Base-by-base conservation (phyloP, 1,284 basidiomycete species). In the Bondarzewia mesenterica region DNA sequence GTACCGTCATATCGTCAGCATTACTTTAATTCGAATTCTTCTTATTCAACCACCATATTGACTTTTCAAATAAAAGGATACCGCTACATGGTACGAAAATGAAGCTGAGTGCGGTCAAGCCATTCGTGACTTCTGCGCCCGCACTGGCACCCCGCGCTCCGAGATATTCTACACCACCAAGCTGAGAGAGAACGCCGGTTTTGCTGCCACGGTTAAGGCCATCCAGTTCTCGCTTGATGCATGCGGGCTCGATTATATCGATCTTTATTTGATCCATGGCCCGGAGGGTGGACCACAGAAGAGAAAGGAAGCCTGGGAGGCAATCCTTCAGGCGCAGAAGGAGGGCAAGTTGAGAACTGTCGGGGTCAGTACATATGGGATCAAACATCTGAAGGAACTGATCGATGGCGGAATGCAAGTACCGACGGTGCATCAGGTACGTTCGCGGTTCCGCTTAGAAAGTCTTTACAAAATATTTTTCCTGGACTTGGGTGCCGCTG, bases 151-250 rank as follows among this genome's bases (percentile, higher is more conserved):
- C 8, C 71, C 74, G 39, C 78, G 82, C 27, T 66, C 68, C 6
- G 73, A 75, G 18, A 72, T 89, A 52, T 86, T 80, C 67, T 80
- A 78, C 63, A 84, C 80, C 23, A 82, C 82, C 26, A 86, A 89
- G 62, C 71, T 87, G 47, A 81, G 75, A 65, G 58, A 65, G 40
- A 86, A 87, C 59, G 62, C 67, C 32, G 72, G 73, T 8, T 80
- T 80, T 62, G 66, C 70, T 15, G 60, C 65, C 18, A 72, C 75
- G 10, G 69, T 70, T 51, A 60, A 65, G 22, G 71, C 78, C 46
- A 78, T 86, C 49, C 58, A 74, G 51, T 68, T 65, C 40, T 84
- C 81, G 1, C 62, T 86, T 15, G 64, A 74, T 21, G 66, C 66
- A 42, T 78, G 76, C 53, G 71, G 73, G 1, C 64, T 80, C 26